These are phyloP conservation scores for Schwanniomyces sp. DNA, from an alignment of 805 yeast genomes.

Conservation along the genomic window DNA sequence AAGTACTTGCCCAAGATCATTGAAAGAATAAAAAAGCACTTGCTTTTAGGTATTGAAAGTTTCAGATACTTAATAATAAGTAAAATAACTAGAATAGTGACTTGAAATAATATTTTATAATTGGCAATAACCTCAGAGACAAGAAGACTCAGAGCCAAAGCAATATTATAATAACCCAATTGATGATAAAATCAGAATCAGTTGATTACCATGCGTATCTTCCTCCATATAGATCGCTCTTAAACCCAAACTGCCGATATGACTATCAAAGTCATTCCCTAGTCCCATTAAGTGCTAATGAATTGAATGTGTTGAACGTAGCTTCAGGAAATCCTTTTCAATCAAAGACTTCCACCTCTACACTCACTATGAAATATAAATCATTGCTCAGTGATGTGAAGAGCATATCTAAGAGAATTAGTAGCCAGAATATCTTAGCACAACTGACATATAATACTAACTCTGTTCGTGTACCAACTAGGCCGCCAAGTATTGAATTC, in stretches of 20 bases:
- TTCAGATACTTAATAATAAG: no score
- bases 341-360: not conserved
- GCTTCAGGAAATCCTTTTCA: slow-evolving; percentile 5
- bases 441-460: slow-evolving; percentile 6
- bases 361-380: slow-evolving; percentile 47
- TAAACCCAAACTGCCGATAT: slow-evolving; percentile 48
- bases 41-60: no score
- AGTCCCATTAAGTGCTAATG: slow-evolving; percentile 35
- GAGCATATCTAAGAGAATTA: slow-evolving; percentile 24
- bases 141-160: not conserved
- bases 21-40: no score
- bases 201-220: slow-evolving; percentile 31
- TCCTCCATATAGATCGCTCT: slow-evolving; percentile 54
- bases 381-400: slow-evolving; percentile 51
- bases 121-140: not conserved
- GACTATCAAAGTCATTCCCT: slow-evolving; percentile 50
- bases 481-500: slow-evolving; percentile 15
- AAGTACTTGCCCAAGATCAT: no score
- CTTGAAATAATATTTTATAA: no score
- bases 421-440: slow-evolving; percentile 14
- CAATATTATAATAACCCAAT: not conserved
- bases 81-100: no score
- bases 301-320: slow-evolving; percentile 17
- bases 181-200: slow-evolving; percentile 7
- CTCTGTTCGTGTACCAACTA: not conserved